These are phyloP conservation scores for Naganishia randhawae DNA, from an alignment of 768 basidiomycete genomes.

Conservation along the genomic window DNA sequence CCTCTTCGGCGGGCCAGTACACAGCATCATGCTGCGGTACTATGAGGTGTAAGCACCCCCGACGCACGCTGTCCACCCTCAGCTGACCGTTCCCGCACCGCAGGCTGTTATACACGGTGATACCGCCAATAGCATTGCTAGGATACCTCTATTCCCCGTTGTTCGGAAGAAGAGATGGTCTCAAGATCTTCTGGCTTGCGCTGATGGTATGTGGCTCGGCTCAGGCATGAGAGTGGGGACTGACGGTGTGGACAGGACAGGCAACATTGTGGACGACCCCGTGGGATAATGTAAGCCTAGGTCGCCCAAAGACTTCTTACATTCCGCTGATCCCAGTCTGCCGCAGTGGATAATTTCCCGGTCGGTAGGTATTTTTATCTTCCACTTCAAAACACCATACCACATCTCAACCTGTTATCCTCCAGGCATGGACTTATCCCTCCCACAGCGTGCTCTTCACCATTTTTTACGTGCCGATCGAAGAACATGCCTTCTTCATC, in stretches of 20 bases:
- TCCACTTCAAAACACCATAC: neutral
- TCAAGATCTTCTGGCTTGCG: conserved; percentile 43
- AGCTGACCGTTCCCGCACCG: neutral
- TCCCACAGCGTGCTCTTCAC: conserved; percentile 37
- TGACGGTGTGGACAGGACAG: conserved; percentile 28
- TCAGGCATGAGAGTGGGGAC: neutral
- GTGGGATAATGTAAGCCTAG: conserved; percentile 47
- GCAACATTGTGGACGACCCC: conserved; percentile 49
- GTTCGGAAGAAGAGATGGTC: conserved; percentile 40
- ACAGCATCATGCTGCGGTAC: conserved; percentile 9
- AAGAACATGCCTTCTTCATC: conserved; percentile 50
- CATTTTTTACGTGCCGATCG: conserved; percentile 42
- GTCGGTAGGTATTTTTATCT: conserved; percentile 2
- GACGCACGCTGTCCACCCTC: neutral
- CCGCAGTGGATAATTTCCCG: conserved; percentile 26
- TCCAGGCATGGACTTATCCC: conserved; percentile 44
- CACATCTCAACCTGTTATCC: neutral
- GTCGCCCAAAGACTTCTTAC: neutral
- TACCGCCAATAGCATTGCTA: conserved; percentile 43
- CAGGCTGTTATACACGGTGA: conserved; percentile 41
- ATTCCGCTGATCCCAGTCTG: neutral
- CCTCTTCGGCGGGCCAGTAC: too few relatives aligned
- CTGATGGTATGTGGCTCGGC: conserved; percentile 39
- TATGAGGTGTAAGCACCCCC: conserved; percentile 22
- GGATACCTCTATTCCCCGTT: conserved; percentile 37